A percentile compares a stretch with the other conserved stretches of the same genome.
Evolutionary conservation across 352 stramenopile genomes (phyloP).

Genomic region (Globisporangium nodosum): DNA sequence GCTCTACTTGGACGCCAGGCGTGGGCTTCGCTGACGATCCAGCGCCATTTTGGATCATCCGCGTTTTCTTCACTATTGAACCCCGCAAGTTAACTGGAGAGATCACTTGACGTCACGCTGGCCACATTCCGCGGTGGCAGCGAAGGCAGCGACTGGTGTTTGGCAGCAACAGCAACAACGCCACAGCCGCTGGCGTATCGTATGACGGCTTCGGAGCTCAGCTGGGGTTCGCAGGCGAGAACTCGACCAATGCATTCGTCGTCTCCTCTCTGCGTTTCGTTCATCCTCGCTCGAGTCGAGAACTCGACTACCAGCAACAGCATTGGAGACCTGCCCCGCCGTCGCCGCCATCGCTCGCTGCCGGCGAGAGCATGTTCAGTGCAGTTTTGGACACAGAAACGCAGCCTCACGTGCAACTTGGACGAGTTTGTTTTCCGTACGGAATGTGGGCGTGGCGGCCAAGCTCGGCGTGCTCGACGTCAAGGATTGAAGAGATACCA

Average conservation of each 20-base stretch:
- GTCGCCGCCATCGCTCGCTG: no score
- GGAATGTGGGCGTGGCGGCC: neutral
- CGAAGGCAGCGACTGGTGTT: no score
- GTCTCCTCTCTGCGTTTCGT: no score
- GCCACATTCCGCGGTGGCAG: no score
- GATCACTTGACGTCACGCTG: no score
- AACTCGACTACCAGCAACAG: neutral
- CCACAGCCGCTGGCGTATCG: no score
- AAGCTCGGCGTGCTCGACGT: neutral
- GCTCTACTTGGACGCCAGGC: neutral
- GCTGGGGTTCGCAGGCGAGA: no score
- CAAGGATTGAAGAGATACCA: neutral
- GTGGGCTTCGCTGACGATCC: neutral
- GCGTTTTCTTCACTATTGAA: neutral
- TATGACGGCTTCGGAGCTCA: no score
- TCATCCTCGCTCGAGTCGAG: no score
- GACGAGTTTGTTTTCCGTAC: neutral
- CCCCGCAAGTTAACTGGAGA: neutral
- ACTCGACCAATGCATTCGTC: no score
- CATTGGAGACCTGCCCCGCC: neutral
- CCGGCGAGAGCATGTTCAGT: neutral
- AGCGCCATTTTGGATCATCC: neutral
- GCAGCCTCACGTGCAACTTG: neutral
- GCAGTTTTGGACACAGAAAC: neutral
- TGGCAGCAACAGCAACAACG: no score